These are phyloP conservation scores for Colletotrichum sp. DNA, from an alignment of 2,329 filamentous ascomycete species.

Conservation along the genomic window DNA sequence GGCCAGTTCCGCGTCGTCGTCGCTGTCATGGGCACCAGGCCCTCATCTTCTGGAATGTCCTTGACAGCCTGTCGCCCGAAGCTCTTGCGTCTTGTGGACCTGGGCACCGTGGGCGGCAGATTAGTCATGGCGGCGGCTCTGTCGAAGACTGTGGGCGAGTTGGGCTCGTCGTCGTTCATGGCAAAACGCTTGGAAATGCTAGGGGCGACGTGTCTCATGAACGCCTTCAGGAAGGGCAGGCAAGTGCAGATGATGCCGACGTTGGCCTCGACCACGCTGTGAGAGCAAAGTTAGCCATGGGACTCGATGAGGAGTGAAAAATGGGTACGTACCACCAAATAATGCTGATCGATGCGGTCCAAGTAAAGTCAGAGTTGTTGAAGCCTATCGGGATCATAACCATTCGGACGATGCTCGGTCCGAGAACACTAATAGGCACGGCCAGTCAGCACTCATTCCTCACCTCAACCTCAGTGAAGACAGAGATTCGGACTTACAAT, in stretches of 20 bases:
- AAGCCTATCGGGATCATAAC: slow-evolving; percentile 16
- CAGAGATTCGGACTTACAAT: not conserved
- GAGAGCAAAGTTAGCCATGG: not conserved
- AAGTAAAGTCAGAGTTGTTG: slow-evolving; percentile 11
- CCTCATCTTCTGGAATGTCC: not conserved
- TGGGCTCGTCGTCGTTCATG: not conserved
- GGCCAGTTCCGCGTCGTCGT: not conserved
- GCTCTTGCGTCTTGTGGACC: not conserved
- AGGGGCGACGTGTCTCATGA: not conserved
- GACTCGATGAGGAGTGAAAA: not conserved
- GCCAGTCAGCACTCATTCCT: not conserved
- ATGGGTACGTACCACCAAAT: slow-evolving; percentile 13
- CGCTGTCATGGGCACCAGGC: not conserved
- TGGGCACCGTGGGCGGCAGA: not conserved
- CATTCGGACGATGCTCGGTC: slow-evolving; percentile 17
- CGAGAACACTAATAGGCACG: slow-evolving; percentile 1
- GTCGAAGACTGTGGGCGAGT: slow-evolving; percentile 6
- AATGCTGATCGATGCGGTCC: slow-evolving; percentile 19
- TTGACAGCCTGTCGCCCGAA: not conserved
- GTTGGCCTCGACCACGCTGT: slow-evolving; percentile 18
- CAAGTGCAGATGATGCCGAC: slow-evolving; percentile 20
- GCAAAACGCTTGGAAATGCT: not conserved
- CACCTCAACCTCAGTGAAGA: accelerated
- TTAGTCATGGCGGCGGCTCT: slow-evolving; percentile 7
- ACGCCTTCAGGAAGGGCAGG: slow-evolving; percentile 17